Evolutionary conservation across 768 basidiomycete genomes (phyloP), one percentile per base, ranked within the genome.

Genomic region (Pleurotus citrinopileatus): DNA sequence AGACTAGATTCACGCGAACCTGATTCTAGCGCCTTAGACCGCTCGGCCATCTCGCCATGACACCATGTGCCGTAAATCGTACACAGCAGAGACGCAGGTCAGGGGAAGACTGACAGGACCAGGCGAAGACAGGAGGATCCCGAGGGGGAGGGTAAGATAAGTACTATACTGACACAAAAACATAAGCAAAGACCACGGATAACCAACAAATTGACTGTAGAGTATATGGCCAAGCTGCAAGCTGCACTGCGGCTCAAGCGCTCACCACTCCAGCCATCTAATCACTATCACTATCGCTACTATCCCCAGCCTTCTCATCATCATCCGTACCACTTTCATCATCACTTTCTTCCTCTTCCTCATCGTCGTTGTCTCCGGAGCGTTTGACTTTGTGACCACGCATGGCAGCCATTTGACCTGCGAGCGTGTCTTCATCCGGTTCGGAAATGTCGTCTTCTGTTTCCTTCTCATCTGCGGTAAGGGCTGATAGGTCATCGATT

Each of bases 401-500:
- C 92, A 99, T 93, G 40, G 86, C 84, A 4, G 95, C 94, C 92
- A 98, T 96, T 75, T 99, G 97, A 6, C 97, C 97, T 3, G 94
- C 97, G 48, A 98, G 73, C 22, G 89, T 82, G 68, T 98, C 97
- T 69, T 98, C 97, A 26, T 98, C 97, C 0, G 97, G 97, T 45
- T 98, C 97, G 0, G 94, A 97, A 59, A 98, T 99, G 55, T 97
- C 95, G 63, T 98, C 94, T 29, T 96, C 95, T 19, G 73, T 73
- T 25, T 71, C 79, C 53, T 79, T 66, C 36, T 87, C 87, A 4
- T 85, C 84, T 0, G 73, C 72, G 9, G 66, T 73, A 15, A 87
- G 71, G 1, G 74, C 75, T 8, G 85, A 77, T 3, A 81, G 72
- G 37, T 92, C 87, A 51, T 94, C 91, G 28, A 97, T 87, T 65